Base-by-base conservation (phyloP, 306 rosid species). In the Malus fusca region DNA sequence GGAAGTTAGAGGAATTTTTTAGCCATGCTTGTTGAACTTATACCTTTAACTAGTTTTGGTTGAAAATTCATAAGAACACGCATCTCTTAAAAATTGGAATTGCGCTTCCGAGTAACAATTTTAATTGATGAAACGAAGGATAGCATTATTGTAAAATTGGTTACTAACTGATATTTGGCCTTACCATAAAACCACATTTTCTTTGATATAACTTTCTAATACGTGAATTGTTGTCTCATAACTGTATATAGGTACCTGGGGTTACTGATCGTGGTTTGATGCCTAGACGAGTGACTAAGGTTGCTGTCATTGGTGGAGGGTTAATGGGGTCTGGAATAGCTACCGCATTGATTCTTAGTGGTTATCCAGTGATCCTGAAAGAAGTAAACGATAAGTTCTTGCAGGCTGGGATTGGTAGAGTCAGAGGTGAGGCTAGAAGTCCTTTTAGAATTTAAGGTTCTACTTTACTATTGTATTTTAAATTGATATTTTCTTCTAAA, bases 311-410 rank as follows among this genome's bases (percentile, higher is more conserved):
- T 79, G 99, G 99, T 69, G 99, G 99, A 61, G 99, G 99, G 68
- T 78, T 96, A 66, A 96, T 92, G 99, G 99, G 99, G 77, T 96
- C 99, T 77, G 99, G 98, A 80, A 96, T 96, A 79, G 93, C 96
- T 28, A 96, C 99, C 18, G 89, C 93, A 40, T 84, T 96, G 84
- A 63, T 96, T 79, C 90, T 88, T 72, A 87, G 97, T 71, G 81
- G 80, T 81, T 92, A 88, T 71, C 87, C 89, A 44, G 98, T 96
- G 78, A 85, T 92, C 79, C 84, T 96, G 82, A 92, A 96, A 84
- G 99, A 96, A 88, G 96, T 96, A 68, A 92, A 89, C 48, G 85
- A 89, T 23, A 92, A 92, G 78, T 89, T 90, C 83, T 85, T 96
- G 91, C 89, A 90, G 84, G 96, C 96, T 43, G 99, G 99, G 74